Evolutionary conservation across 169 alveolate species (phyloP).

Genomic region (Miamiensis avidus): DNA sequence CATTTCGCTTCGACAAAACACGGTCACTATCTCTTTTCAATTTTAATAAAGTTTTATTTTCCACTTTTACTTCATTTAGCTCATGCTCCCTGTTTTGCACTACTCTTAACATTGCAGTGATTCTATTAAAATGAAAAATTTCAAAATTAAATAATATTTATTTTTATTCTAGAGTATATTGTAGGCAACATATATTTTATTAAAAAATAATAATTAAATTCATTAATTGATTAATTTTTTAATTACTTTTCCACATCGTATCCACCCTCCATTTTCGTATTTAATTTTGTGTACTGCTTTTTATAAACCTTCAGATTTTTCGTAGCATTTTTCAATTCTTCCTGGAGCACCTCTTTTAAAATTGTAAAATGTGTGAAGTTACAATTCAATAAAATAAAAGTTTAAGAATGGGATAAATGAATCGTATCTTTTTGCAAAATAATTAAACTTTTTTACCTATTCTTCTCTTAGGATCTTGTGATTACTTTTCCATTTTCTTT

Average conservation of each 20-base stretch:
- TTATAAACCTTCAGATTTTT: too few relatives aligned
- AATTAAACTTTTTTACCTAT: background rate
- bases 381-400: too few relatives aligned
- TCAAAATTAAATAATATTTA: too few relatives aligned
- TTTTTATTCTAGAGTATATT: too few relatives aligned
- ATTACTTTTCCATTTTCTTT: background rate
- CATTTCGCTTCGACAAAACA: background rate
- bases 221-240: background rate
- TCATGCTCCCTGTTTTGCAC: background rate
- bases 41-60: too few relatives aligned
- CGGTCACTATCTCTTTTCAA: background rate
- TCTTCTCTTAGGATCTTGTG: background rate
- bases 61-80: background rate
- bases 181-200: background rate
- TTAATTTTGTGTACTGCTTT: background rate
- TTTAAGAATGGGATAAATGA: too few relatives aligned
- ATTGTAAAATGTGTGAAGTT: too few relatives aligned
- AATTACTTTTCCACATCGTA: background rate
- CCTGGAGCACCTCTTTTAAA: too few relatives aligned
- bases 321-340: background rate
- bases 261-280: background rate
- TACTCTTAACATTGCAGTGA: background rate
- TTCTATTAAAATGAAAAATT: too few relatives aligned
- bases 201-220: too few relatives aligned
- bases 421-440: too few relatives aligned